Evolutionary conservation across 2,329 filamentous ascomycete genomes (phyloP).

Genomic region (Eutypella sp.): DNA sequence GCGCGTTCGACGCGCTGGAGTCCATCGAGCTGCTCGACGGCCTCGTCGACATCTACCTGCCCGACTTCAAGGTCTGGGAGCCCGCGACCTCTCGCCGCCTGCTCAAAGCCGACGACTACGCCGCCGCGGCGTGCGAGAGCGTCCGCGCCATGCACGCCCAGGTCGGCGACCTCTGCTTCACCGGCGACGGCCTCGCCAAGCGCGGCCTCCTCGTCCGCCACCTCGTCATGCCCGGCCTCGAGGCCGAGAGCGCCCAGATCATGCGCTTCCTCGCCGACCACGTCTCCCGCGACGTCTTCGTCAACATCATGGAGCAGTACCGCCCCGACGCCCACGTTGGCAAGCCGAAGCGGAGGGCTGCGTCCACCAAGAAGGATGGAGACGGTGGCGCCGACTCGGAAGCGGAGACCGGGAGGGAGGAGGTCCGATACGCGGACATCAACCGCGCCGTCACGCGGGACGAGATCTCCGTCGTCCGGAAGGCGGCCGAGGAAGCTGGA

Average conservation of each 20-base stretch:
- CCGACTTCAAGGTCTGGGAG: conserved; percentile 82
- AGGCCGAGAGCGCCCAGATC: conserved; percentile 67
- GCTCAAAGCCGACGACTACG: conserved; percentile 75
- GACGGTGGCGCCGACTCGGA: conserved; percentile 20
- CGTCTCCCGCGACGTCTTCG: conserved; percentile 69
- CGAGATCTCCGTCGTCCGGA: conserved; percentile 62
- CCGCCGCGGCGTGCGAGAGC: conserved; percentile 66
- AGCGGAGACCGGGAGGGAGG: conserved; percentile 26
- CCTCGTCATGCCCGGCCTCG: conserved; percentile 78
- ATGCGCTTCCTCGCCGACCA: conserved; percentile 71
- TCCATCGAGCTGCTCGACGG: conserved; percentile 71
- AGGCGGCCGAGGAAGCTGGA: conserved; percentile 65
- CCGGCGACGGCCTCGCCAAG: conserved; percentile 74
- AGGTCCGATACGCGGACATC: conserved; percentile 69
- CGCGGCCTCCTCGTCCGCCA: conserved; percentile 71
- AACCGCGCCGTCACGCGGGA: conserved; percentile 63
- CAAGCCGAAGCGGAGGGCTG: conserved; percentile 46
- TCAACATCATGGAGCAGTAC: conserved; percentile 90
- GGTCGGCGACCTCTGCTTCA: conserved; percentile 80
- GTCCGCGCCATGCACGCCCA: conserved; percentile 76
- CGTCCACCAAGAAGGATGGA: not conserved
- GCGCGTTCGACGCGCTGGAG: conserved; percentile 70
- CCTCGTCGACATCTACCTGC: conserved; percentile 80
- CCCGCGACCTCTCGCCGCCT: conserved; percentile 60
- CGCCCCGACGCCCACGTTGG: conserved; percentile 77